Evolutionary conservation across 2,329 filamentous ascomycete genomes (phyloP), one percentile per base, ranked within the genome.

Genomic region (Fusarium staphyleae): DNA sequence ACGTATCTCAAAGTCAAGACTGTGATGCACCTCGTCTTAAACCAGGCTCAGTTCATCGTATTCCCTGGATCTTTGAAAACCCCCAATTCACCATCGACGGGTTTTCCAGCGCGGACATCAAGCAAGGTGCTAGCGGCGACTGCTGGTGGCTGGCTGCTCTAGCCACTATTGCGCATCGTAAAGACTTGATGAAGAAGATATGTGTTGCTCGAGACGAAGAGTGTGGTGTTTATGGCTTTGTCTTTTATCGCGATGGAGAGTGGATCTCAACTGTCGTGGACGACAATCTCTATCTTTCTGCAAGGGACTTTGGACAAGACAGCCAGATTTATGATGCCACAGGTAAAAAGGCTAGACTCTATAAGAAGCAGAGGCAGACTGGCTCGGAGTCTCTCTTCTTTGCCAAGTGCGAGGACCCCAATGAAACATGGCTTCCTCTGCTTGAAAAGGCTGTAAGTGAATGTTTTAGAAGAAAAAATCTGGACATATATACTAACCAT

Each of bases 131-230:
- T 9, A 81, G 82, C 57, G 88, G 88, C 2, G 86, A 91, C 68
- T 91, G 88, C 71, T 91, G 88, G 87, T 85, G 89, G 69, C 78
- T 91, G 68, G 87, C 88, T 4, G 87, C 86, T 1, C 72, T 91
- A 13, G 86, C 85, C 15, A 88, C 87, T 0, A 81, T 90, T 62
- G 85, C 84, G 10, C 88, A 88, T 60, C 84, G 86, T 59, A 74
- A 80, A 44, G 84, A 81, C 3, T 70, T 90, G 26, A 87, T 91
- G 65, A 80, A 87, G 48, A 81, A 79, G 51, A 78, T 91, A 7
- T 91, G 88, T 57, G 84, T 91, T 32, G 84, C 81, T 6, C 79
- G 82, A 5, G 82, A 91, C 59, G 86, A 90, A 75, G 82, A 68
- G 76, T 89, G 75, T 36, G 88, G 87, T 5, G 87, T 90, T 2